Base-by-base conservation (phyloP, 2,329 filamentous ascomycete genomes). In the Colletotrichum graminicola region DNA sequence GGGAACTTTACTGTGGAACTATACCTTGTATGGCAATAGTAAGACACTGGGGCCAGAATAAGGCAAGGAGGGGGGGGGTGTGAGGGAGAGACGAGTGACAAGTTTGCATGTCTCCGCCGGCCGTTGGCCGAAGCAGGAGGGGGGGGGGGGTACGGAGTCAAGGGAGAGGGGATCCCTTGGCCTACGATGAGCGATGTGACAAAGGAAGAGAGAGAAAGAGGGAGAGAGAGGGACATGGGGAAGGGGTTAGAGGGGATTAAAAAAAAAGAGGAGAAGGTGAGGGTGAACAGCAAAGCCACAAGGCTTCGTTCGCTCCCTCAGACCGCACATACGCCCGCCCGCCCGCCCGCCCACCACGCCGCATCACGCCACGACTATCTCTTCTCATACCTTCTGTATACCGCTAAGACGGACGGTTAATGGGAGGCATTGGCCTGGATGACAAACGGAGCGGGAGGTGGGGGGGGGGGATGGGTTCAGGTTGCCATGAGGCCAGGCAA, bases 401-500 rank as follows among this genome's bases (percentile, higher is more conserved):
- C 51, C 29, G 29, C 51, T 54, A 54, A 54, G 29, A 54, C 51
- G 18, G 29, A 54, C 51, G 52, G 32, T 14, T 21, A 36, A 16
- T 21, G 52, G 52, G 21, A 21, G 52, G 32, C 12, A 55, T 11
- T 36, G 32, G 52, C 52, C 8, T 55, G 32, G 21, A 55, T 36
- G 26, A 8, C 12, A 21, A 21, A 54, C 12, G 51, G 29, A 4
- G 29, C 29, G 29, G 18, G 5, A 12, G n/a, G 47, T n/a, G 47
- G n/a, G n/a, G 29, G 52, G 7, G 29, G 51, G 11, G 51, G 32
- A 43, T 29, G 45, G 29, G 39, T 34, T 23, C 18, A 39, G 49
- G n/a, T n/a, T 51, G 52, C 52, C 45, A 59, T 39, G 49, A 23
- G 36, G 43, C 47, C 47, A 43, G 52, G 62, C 62, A 41, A 54